phyloP scores from a whole-genome alignment of 495 filamentous ascomycete genomes.

The Hypoxylon perforatum region DNA sequence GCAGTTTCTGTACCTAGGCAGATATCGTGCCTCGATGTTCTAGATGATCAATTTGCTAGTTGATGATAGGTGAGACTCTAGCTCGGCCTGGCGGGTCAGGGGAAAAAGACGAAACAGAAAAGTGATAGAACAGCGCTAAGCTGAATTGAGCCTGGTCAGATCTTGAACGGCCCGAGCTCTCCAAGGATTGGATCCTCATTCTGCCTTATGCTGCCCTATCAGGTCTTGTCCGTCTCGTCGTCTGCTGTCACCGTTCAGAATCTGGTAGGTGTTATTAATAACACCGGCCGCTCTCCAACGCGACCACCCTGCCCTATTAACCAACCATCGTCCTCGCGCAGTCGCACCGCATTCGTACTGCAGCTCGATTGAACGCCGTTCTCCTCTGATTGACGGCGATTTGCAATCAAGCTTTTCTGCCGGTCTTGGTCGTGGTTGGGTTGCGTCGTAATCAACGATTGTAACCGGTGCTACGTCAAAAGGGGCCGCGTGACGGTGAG shows the following conservation, averaged over 20 bases:
- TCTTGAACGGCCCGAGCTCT: slow-evolving; percentile 30
- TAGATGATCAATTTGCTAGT: background rate
- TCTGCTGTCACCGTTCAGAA: background rate
- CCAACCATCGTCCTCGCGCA: slow-evolving; percentile 11
- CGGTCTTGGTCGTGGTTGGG: slow-evolving; percentile 33
- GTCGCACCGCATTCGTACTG: slow-evolving; percentile 18
- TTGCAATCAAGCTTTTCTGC: slow-evolving; percentile 45
- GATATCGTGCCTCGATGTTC: too few species aligned
- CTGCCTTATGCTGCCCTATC: slow-evolving; percentile 24
- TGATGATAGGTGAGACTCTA: slow-evolving; percentile 23
- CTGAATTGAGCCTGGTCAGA: slow-evolving; percentile 23
- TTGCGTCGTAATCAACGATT: slow-evolving; percentile 31
- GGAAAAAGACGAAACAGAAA: background rate
- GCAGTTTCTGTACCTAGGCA: too few species aligned
- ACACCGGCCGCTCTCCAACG: slow-evolving; percentile 26
- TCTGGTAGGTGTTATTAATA: slow-evolving; percentile 35
- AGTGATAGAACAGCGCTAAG: slow-evolving; percentile 3
- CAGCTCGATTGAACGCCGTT: slow-evolving; percentile 17
- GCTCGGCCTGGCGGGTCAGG: slow-evolving; percentile 1
- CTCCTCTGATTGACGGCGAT: slow-evolving; percentile 34
- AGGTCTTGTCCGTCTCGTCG: slow-evolving; percentile 11
- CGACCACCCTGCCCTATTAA: slow-evolving; percentile 10
- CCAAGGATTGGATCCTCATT: background rate
- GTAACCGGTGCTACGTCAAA: slow-evolving; percentile 31
- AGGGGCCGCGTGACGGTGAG: slow-evolving; percentile 35